A percentile compares a stretch with the other conserved stretches of the same genome.
phyloP scores from a whole-genome alignment of 2,329 filamentous ascomycete genomes.

The Apiospora pterosperma region DNA sequence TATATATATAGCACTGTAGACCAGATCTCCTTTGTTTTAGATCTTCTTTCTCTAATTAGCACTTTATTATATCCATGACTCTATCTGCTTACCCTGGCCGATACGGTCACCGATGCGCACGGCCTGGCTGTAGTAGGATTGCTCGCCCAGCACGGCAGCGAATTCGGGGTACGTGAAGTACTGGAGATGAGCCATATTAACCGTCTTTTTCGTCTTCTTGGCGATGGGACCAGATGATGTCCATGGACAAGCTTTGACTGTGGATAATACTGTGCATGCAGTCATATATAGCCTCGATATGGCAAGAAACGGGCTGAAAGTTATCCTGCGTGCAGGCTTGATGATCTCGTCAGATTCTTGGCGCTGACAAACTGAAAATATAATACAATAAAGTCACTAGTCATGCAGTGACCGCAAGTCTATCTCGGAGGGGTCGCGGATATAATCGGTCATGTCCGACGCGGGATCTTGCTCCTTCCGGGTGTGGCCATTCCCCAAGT shows the following conservation, averaged over 20 bases:
- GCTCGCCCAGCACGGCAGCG: slow-evolving; percentile 24
- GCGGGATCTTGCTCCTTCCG: slow-evolving; percentile 50
- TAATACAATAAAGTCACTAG: too few relatives aligned
- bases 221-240: background rate
- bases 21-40: too few relatives aligned
- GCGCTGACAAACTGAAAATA: too few relatives aligned
- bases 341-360: background rate
- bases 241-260: background rate
- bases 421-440: slow-evolving; percentile 51
- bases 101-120: slow-evolving; percentile 46
- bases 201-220: background rate
- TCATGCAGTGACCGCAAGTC: slow-evolving; percentile 64
- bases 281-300: background rate
- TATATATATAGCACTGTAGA: too few relatives aligned
- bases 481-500: slow-evolving; percentile 67
- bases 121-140: slow-evolving; percentile 41
- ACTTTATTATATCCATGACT: too few relatives aligned
- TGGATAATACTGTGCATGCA: background rate
- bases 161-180: slow-evolving; percentile 28
- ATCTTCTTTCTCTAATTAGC: too few relatives aligned
- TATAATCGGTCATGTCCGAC: slow-evolving; percentile 62
- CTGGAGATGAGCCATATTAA: slow-evolving; percentile 27
- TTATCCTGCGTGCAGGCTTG: background rate
- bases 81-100: slow-evolving; percentile 37
- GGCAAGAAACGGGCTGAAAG: background rate